Percentiles rank a stretch among this genome's conserved stretches.
phyloP scores from a whole-genome alignment of 1,284 basidiomycete genomes.

The Tilletia setariae region DNA sequence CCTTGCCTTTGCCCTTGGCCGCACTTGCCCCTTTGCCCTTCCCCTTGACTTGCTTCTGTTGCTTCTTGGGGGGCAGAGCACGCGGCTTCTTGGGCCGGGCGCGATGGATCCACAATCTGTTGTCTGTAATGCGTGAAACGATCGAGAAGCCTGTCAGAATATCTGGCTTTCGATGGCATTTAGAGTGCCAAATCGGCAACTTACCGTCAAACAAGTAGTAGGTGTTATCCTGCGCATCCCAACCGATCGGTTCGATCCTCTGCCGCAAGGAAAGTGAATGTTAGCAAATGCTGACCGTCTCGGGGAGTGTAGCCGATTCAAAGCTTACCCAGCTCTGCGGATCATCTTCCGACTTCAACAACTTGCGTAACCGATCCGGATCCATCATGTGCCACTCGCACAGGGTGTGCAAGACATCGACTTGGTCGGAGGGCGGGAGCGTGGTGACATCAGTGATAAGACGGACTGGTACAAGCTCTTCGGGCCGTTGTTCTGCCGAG shows the following conservation, averaged over 20 bases:
- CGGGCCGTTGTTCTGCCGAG: conserved; percentile 32
- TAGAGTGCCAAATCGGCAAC: conserved; percentile 20
- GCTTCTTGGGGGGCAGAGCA: background rate
- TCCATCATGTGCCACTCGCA: conserved; percentile 62
- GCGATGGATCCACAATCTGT: conserved; percentile 80
- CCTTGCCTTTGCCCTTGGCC: background rate
- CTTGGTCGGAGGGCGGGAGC: conserved; percentile 25
- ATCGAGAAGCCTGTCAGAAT: background rate
- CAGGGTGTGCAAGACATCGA: conserved; percentile 43
- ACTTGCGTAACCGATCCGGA: conserved; percentile 58
- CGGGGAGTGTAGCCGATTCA: background rate
- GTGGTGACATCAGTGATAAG: conserved; percentile 6
- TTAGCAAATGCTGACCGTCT: background rate
- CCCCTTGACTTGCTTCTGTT: background rate
- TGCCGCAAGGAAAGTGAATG: conserved; percentile 16
- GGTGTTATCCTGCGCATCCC: conserved; percentile 73
- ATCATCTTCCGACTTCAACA: conserved; percentile 59
- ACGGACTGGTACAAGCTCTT: background rate
- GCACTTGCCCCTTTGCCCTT: background rate
- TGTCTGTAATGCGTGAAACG: conserved; percentile 51
- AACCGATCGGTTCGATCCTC: conserved; percentile 78
- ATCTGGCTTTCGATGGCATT: background rate
- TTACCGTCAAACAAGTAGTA: conserved; percentile 81
- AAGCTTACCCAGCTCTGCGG: conserved; percentile 57
- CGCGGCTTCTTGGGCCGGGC: conserved; percentile 32